Evolutionary conservation across 1,284 basidiomycete species (phyloP), one percentile per base, ranked within the genome.

Genomic region (Cutaneotrichosporon sp.): DNA sequence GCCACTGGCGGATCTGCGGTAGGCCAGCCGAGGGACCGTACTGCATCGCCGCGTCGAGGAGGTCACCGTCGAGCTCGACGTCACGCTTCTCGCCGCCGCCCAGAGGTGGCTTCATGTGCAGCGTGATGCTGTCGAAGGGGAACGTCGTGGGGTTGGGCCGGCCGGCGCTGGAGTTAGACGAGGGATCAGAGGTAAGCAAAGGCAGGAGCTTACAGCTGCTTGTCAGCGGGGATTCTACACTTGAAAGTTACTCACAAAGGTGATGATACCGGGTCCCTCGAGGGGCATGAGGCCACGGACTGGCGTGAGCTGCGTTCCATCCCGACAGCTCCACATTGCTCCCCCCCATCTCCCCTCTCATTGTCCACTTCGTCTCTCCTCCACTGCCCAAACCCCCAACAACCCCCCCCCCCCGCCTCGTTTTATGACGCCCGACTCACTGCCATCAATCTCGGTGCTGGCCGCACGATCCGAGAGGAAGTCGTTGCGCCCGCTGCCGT

Each of bases 111-210:
- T 83, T 83, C 67, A 85, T 74, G 65, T 80, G 81, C 64, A 85
- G 73, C 34, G 84, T 86, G 69, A 97, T 80, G 1, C 87, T 87
- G 8, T 88, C 87, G 78, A 98, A 90, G 1, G 95, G 95, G 81
- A 97, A 98, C 18, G 91, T 91, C 5, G 84, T 81, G n/a, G 89
- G 86, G 76, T 96, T 96, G 31, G 96, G 96, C 80, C 83, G 83
- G 40, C 85, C 85, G 11, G 84, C 84, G 26, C 76, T 77, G 60
- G n/a, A 31, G 57, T 55, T 22, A 62, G 56, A 18, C 11, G 34
- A 10, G 26, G 36, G 34, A 18, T 16, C n/a, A 38, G 38, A 9
- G 42, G 42, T 5, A 32, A 31, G n/a, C 31, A 21, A 34, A 21
- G 30, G n/a, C 26, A 2, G 26, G 26, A 82, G 75, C 66, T 64